phyloP scores from a whole-genome alignment of 345 rosid species.

The Sisymbrium irio region DNA sequence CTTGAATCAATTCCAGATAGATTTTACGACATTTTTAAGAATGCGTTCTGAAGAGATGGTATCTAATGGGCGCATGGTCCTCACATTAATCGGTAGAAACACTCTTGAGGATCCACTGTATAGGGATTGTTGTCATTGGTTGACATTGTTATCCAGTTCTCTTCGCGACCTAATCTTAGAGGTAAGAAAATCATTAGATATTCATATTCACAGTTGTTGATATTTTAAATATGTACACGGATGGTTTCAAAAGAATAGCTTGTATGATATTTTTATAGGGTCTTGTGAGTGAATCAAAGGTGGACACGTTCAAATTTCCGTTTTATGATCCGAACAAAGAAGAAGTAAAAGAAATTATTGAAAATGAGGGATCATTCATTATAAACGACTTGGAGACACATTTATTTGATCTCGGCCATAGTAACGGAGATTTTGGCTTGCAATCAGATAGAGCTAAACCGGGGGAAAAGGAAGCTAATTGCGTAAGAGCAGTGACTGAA shows the following conservation, averaged over 20 bases:
- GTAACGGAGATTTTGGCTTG: neutral
- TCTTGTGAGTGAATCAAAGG: conserved; percentile 25
- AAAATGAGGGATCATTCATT: conserved; percentile 38
- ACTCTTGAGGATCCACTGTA: conserved; percentile 19
- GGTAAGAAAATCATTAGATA: conserved; percentile 13
- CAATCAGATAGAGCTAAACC: conserved; percentile 6
- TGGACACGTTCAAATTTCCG: conserved; percentile 40
- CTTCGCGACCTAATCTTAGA: conserved; percentile 33
- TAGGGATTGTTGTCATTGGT: conserved; percentile 34
- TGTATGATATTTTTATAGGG: conserved; percentile 29
- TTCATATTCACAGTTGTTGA: neutral
- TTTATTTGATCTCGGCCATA: conserved; percentile 11
- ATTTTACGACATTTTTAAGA: conserved; percentile 43
- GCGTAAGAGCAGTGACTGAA: conserved; percentile 57
- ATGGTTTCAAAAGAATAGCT: too few species aligned
- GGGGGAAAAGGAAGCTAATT: conserved; percentile 35
- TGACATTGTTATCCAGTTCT: conserved; percentile 29
- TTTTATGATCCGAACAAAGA: conserved; percentile 25
- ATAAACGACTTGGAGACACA: conserved; percentile 24
- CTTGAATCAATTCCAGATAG: conserved; percentile 42
- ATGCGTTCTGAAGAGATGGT: conserved; percentile 43
- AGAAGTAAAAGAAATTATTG: conserved; percentile 29
- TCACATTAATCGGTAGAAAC: conserved; percentile 39
- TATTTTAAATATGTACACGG: neutral
- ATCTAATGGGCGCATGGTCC: conserved; percentile 43